Evolutionary conservation across 257 asterid species (phyloP).

Genomic region (Ocimum tenuiflorum): DNA sequence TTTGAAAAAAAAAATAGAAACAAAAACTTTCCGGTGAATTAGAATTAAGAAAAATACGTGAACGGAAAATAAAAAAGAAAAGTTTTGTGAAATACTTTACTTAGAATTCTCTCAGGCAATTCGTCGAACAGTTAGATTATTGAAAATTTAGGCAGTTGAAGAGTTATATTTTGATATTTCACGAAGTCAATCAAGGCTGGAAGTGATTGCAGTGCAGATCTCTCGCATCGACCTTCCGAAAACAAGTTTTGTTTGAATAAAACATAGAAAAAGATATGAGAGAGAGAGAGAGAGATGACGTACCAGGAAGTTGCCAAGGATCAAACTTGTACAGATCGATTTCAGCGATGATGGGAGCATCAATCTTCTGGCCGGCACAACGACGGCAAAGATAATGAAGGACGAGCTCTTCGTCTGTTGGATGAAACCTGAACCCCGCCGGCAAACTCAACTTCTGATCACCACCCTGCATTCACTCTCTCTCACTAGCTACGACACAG

Average conservation of each 20-base stretch:
- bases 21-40: too few species aligned
- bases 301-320: constrained; percentile 51
- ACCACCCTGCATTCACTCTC: constrained; percentile 38
- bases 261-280: neutral
- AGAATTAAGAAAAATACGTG: too few species aligned
- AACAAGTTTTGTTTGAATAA: too few species aligned
- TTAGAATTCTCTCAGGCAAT: too few species aligned
- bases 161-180: too few species aligned
- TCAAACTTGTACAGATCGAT: constrained; percentile 43
- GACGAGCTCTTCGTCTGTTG: constrained; percentile 53
- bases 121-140: too few species aligned
- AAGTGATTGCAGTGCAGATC: neutral
- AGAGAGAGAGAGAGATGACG: neutral
- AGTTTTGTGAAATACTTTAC: too few species aligned
- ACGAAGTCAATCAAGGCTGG: too few species aligned
- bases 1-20: neutral
- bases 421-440: constrained; percentile 51
- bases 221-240: neutral
- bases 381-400: constrained; percentile 44
- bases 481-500: neutral
- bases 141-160: too few species aligned
- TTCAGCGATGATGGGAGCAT: constrained; percentile 38
- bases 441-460: constrained; percentile 33
- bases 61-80: too few species aligned
- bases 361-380: constrained; percentile 37